Conservation (phyloP, 768 basidiomycete species). For the Wakefieldia striispora region DNA sequence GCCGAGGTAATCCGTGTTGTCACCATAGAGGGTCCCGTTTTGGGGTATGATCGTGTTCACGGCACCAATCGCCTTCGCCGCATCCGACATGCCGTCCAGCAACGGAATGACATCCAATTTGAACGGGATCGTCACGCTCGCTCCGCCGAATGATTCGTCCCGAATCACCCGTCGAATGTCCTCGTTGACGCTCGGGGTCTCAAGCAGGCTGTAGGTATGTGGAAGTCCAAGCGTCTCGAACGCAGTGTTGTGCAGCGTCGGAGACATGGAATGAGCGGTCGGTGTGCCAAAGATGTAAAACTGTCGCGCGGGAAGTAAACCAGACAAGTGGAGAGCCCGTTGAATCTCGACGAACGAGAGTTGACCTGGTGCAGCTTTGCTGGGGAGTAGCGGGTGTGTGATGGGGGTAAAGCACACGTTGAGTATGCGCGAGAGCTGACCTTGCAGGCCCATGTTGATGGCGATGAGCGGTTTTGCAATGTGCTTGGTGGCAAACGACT, state of each 20-base stretch:
- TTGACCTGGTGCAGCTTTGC: constrained; percentile 90
- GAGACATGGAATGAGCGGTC: constrained; percentile 87
- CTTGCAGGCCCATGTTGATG: constrained; percentile 88
- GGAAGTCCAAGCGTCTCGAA: constrained; percentile 82
- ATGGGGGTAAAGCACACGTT: constrained; percentile 87
- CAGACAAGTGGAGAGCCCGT: constrained; percentile 73
- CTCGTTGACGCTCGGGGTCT: constrained; percentile 65
- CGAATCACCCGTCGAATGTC: constrained; percentile 62
- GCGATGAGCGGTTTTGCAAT: constrained; percentile 83
- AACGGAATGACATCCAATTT: constrained; percentile 88
- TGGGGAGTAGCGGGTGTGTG: constrained; percentile 84
- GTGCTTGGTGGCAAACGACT: constrained; percentile 61
- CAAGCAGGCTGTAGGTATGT: constrained; percentile 74
- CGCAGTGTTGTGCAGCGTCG: constrained; percentile 88
- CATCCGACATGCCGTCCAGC: constrained; percentile 74
- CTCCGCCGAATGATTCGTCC: constrained; percentile 83
- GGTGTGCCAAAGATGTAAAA: constrained; percentile 92
- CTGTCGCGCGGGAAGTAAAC: constrained; percentile 65
- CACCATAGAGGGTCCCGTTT: constrained; percentile 63
- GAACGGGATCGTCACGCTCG: constrained; percentile 94
- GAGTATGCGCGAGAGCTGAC: constrained; percentile 88
- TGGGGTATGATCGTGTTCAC: constrained; percentile 83
- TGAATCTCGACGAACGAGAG: constrained; percentile 87
- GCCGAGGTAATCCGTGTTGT: constrained; percentile 96
- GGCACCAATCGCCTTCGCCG: constrained; percentile 86